Conservation (phyloP, 140 eudicot genomes). For the Bidens hawaiensis region DNA sequence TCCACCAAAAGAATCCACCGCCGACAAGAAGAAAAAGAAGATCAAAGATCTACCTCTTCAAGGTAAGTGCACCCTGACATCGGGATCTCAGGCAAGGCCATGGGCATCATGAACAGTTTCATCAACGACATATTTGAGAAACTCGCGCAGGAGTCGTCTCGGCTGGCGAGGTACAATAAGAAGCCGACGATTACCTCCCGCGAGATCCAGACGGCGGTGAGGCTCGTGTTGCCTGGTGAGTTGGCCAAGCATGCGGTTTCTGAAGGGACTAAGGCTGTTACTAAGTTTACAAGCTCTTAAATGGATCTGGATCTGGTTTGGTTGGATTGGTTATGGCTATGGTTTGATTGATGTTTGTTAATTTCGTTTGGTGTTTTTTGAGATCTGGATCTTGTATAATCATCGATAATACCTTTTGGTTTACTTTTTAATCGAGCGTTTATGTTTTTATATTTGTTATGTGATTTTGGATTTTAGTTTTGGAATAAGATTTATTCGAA, state of each 20-base stretch:
- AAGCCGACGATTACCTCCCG: constrained; percentile 59
- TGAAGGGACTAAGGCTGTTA: constrained; percentile 53
- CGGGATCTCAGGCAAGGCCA: constrained; percentile 50
- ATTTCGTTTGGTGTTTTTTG: background rate
- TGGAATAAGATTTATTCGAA: no score
- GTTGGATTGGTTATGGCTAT: background rate
- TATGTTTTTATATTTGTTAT: no score
- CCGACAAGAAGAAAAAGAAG: constrained; percentile 40
- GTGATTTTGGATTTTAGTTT: no score
- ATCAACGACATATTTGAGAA: constrained; percentile 49
- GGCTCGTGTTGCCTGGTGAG: constrained; percentile 54
- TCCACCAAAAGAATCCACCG: constrained; percentile 29
- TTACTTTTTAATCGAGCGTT: background rate
- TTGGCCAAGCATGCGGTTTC: constrained; percentile 55
- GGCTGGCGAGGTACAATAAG: constrained; percentile 53
- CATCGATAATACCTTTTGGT: constrained; percentile 8
- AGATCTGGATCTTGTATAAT: constrained; percentile 12
- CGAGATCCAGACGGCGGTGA: constrained; percentile 56
- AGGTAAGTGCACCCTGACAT: constrained; percentile 58
- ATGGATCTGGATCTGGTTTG: constrained; percentile 5
- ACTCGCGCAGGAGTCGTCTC: constrained; percentile 50
- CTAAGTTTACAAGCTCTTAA: constrained; percentile 47
- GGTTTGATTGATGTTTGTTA: background rate
- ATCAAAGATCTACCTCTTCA: constrained; percentile 49
- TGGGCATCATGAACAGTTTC: constrained; percentile 54